Evolutionary conservation across 768 basidiomycete genomes (phyloP), one percentile per base, ranked within the genome.

Genomic region (Brasilioporus rufonigricans): DNA sequence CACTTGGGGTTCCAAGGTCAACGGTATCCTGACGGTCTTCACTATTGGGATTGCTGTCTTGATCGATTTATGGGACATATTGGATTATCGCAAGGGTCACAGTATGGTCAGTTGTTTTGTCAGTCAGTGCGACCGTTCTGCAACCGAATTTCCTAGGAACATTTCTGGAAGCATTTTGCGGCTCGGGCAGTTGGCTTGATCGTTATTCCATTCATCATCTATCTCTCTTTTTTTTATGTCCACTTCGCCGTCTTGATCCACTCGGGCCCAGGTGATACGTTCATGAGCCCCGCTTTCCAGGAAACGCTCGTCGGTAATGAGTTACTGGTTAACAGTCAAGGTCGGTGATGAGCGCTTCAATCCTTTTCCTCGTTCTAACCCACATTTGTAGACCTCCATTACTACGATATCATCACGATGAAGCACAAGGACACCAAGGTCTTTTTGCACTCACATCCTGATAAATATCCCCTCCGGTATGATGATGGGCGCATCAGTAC

Each of bases 281-380:
- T 98, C 77, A 98, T 98, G 97, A 93, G 90, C 68, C 95, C 97
- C 7, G 87, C 86, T 5, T 99, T 99, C 84, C 97, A 99, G 73
- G 94, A 98, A 74, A 97, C 94, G 18, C 77, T 99, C 48, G 72
- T 78, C 21, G 94, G 93, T 29, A 99, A 97, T 61, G 94, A 98
- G 65, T 78, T 99, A 72, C 73, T 98, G 53, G 69, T 98, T 58
- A 92, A 92, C 65, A 90, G 92, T 60, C 89, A 95, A 76, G 96
- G 96, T 94, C 61, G 53, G 78, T 60, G 9, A 18, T 18, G 40
- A 47, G 12, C n/a, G 23, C 36, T n/a, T 16, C 16, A 16, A 38
- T 1, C 48, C 7, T 46, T 23, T 32, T 0, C 23, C n/a, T 5
- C 44, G 5, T 26, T 44, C 48, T 53, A 14, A 63, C 31, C 19